Evolutionary conservation across 2,329 filamentous ascomycete species (phyloP), one percentile per base, ranked within the genome.

Genomic region (Cyphellophora attinorum): DNA sequence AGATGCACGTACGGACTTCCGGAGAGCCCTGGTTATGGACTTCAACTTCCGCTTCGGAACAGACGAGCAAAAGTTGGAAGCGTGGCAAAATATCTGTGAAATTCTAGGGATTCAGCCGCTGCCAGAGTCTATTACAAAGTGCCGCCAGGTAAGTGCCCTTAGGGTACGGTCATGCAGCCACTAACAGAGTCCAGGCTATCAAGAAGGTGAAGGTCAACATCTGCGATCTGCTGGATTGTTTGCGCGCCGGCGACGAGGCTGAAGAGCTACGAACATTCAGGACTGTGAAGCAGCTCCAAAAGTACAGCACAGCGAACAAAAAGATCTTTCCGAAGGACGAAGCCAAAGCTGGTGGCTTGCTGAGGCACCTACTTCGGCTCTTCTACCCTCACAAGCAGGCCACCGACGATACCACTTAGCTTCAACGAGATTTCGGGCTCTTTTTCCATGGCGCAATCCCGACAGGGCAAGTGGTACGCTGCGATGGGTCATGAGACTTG

Each of bases 311-410:
- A 5, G 27, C 8, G 11, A 29, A 13, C 10, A 12, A 12, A 10
- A 29, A 29, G n/a, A 15, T 3, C 27, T 29, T 29, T 16, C 27
- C 27, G 10, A 29, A 14, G 18, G 27, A 14, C 10, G n/a, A 29
- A 15, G 27, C 27, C n/a, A 29, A 29, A 29, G 10, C 27, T 29
- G n/a, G 27, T 10, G 27, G 27, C 11, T 12, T 29, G 27, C 27
- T 29, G 8, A 13, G 27, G 18, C n/a, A 10, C 27, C n/a, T 29
- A 16, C 27, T 29, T 10, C 11, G 27, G n/a, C n/a, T n/a, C n/a
- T n/a, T n/a, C n/a, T n/a, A n/a, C n/a, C n/a, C n/a, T n/a, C n/a
- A n/a, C n/a, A n/a, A n/a, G n/a, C n/a, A n/a, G n/a, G n/a, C n/a
- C n/a, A n/a, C n/a, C n/a, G n/a, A n/a, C n/a, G n/a, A n/a, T n/a